These are phyloP conservation scores for Arthroderma sp. DNA, from an alignment of 2,329 filamentous ascomycete genomes.

Conservation along the genomic window DNA sequence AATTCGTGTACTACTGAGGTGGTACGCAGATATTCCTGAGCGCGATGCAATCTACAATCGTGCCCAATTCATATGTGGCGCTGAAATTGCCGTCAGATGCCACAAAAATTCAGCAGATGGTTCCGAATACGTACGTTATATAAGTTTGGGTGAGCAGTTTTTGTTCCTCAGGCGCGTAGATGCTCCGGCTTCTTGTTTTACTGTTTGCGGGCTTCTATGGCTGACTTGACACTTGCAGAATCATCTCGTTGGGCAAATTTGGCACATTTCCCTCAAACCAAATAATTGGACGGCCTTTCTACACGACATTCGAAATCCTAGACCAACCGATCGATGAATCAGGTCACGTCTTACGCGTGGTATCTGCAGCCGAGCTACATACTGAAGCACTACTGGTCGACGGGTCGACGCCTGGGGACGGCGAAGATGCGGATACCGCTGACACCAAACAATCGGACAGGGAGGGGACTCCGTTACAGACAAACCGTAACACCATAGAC, in stretches of 20 bases:
- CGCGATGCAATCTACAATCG: conserved; percentile 27
- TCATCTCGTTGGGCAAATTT: conserved; percentile 82
- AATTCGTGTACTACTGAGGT: too few species aligned
- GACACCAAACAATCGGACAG: conserved; percentile 15
- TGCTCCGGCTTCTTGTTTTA: conserved; percentile 10
- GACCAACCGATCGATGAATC: conserved; percentile 48
- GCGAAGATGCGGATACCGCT: conserved; percentile 22
- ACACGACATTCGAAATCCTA: conserved; percentile 80
- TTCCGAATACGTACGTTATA: conserved; percentile 50
- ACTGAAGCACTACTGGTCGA: conserved; percentile 54
- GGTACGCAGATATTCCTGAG: neutral
- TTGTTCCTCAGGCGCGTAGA: conserved; percentile 6
- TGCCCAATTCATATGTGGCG: conserved; percentile 24
- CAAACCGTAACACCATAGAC: conserved; percentile 51
- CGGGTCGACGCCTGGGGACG: conserved; percentile 19
- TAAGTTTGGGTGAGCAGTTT: conserved; percentile 13
- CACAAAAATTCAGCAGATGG: conserved; percentile 44
- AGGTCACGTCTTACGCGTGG: conserved; percentile 57
- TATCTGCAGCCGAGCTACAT: conserved; percentile 69
- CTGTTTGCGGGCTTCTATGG: conserved; percentile 10
- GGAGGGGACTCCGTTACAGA: conserved; percentile 41
- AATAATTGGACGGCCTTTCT: conserved; percentile 78
- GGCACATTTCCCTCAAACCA: conserved; percentile 81
- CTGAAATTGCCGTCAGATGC: conserved; percentile 40
- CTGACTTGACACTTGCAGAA: conserved; percentile 39